Base-by-base conservation (phyloP, 352 stramenopile species). In the Pythium oligandrum region DNA sequence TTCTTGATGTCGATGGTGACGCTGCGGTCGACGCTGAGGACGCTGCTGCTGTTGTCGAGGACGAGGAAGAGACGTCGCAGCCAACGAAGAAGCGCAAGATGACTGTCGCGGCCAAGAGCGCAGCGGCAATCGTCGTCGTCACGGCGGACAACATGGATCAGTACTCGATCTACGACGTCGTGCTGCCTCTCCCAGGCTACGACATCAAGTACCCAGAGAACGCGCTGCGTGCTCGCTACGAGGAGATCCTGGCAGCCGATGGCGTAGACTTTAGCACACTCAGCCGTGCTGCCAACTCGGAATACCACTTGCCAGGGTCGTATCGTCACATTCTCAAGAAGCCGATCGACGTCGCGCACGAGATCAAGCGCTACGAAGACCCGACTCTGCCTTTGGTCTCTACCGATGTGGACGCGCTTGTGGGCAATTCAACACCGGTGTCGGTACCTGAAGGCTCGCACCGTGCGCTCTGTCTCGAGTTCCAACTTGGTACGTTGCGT, bases 131-230 rank as follows among this genome's bases (percentile, higher is more conserved):
- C 17, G 6, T 81, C 26, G 46, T 97, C 30, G 59, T 98, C 4
- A 97, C 86, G 1, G 69, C 83, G 43, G 78, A 93, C n/a, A 97
- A 98, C 64, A 51, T 97, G 40, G 58, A 69, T n/a, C 55, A 88
- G 47, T 98, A 90, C 70, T 85, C 68, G 33, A 91, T 98, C 48
- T 86, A 88, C 51, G 96, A 99, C 62, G 86, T 99, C 42, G 94
- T 99, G 35, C 70, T 98, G n/a, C 96, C 96, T 30, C 75, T 99
- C 11, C 90, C 96, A 5, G 96, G 96, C 10, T 96, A 93, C 57
- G 93, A 89, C 61, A 86, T 97, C 49, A 59, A 57, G 37, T 93
- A 95, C 48, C 94, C 95, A 6, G 70, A 79, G 51, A 97, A 98
- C 51, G 64, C 61, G 0, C 69, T 96, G 33, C 85, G 91, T 34